Evolutionary conservation across 306 rosid genomes (phyloP).

Genomic region (Elaeagnus macrophylla): DNA sequence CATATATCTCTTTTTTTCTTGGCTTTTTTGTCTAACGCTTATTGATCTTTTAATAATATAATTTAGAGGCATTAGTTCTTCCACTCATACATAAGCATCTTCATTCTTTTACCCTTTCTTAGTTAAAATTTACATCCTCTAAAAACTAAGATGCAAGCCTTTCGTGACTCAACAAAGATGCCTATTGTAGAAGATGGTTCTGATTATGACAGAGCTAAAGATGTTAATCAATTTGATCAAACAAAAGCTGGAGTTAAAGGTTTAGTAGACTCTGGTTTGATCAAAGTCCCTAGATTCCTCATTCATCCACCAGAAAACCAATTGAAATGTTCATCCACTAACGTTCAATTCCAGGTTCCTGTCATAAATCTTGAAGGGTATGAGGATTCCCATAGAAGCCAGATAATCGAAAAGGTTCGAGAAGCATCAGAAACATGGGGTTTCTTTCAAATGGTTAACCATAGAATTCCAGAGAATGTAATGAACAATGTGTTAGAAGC

Average conservation of each 20-base stretch:
- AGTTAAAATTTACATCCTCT: neutral
- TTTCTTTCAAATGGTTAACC: conserved; percentile 66
- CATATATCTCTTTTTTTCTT: conserved; percentile 5
- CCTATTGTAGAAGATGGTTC: neutral
- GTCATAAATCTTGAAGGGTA: conserved; percentile 45
- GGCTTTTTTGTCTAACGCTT: conserved; percentile 17
- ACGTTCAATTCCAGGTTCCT: conserved; percentile 33
- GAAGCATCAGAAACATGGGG: conserved; percentile 69
- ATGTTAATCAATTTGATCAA: conserved; percentile 63
- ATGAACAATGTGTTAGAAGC: conserved; percentile 43
- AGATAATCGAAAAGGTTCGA: conserved; percentile 31
- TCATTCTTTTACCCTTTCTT: too few species aligned
- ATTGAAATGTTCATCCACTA: neutral
- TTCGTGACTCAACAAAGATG: conserved; percentile 5
- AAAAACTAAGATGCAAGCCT: conserved; percentile 2
- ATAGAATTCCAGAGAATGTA: conserved; percentile 44
- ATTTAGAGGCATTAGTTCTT: too few species aligned
- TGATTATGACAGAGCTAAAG: conserved; percentile 44
- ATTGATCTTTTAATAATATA: too few species aligned
- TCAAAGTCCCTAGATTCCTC: conserved; percentile 52
- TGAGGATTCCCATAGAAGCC: conserved; percentile 17
- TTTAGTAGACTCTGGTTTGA: conserved; percentile 47
- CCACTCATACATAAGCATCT: too few species aligned
- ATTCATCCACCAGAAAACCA: conserved; percentile 38
- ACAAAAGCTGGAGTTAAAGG: conserved; percentile 72